These are phyloP conservation scores for Peterozyma toletana DNA, from an alignment of 805 yeast genomes.

Conservation along the genomic window DNA sequence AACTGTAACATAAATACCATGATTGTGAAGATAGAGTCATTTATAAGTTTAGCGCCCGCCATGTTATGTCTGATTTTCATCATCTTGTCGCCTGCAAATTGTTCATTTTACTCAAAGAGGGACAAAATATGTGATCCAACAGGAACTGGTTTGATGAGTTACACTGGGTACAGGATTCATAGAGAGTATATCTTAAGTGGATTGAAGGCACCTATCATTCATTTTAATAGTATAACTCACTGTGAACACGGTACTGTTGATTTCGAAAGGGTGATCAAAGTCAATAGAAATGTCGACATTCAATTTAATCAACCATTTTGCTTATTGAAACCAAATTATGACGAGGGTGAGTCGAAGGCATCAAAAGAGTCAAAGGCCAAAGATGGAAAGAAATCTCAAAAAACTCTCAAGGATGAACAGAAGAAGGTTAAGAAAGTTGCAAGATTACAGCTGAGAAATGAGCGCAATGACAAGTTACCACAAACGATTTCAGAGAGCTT, in stretches of 20 bases:
- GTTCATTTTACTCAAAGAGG: slow-evolving; percentile 13
- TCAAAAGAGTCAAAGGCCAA: neutral
- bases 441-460: neutral
- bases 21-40: too few species aligned
- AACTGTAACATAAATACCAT: too few species aligned
- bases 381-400: neutral
- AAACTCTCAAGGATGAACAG: neutral
- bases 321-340: slow-evolving; percentile 24
- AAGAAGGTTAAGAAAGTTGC: neutral
- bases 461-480: neutral
- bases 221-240: slow-evolving; percentile 38
- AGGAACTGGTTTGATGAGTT: slow-evolving; percentile 25
- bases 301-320: slow-evolving; percentile 45
- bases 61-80: neutral
- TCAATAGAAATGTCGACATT: slow-evolving; percentile 29
- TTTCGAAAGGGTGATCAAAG: slow-evolving; percentile 29
- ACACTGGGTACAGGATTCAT: slow-evolving; percentile 50
- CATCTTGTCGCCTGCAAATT: neutral
- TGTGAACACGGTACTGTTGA: slow-evolving; percentile 44
- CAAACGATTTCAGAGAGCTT: neutral
- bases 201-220: slow-evolving; percentile 28
- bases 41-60: too few species aligned
- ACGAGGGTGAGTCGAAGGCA: neutral
- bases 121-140: slow-evolving; percentile 28
- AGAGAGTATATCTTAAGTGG: slow-evolving; percentile 37